Percentiles rank a stretch among this genome's conserved stretches.
Evolutionary conservation across 2,329 filamentous ascomycete species (phyloP).

Genomic region (Alternaria novae-zelandiae): DNA sequence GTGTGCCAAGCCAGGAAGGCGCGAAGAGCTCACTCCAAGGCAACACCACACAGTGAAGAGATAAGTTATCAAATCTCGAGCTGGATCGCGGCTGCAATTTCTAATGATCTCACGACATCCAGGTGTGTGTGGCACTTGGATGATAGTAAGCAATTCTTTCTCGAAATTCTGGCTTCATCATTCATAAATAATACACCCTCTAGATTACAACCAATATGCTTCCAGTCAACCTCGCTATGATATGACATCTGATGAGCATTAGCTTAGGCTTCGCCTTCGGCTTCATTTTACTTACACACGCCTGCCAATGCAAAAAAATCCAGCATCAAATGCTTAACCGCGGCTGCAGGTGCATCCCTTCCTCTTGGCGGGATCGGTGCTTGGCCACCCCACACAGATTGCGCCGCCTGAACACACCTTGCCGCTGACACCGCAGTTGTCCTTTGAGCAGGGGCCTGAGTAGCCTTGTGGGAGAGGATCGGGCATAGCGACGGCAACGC

Average conservation of each 20-base stretch:
- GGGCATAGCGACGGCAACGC: conserved; percentile 26
- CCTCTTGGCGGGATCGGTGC: conserved; percentile 6
- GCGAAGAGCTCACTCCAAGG: neutral
- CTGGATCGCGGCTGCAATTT: neutral
- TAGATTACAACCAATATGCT: neutral
- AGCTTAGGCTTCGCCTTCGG: neutral
- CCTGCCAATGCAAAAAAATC: neutral
- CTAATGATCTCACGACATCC: neutral
- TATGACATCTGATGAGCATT: neutral
- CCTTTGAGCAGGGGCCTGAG: conserved; percentile 19
- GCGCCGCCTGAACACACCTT: conserved; percentile 2
- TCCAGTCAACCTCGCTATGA: neutral
- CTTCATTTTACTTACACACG: neutral
- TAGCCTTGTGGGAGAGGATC: conserved; percentile 32
- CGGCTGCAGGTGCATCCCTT: conserved; percentile 27
- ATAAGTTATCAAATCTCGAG: neutral
- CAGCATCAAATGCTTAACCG: conserved; percentile 1
- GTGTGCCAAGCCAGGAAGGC: neutral
- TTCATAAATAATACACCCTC: neutral
- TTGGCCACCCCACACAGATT: conserved; percentile 23
- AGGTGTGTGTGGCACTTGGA: neutral
- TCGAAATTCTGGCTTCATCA: neutral
- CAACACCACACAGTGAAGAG: neutral
- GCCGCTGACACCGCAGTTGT: conserved; percentile 18
- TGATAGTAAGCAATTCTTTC: neutral